Evolutionary conservation across 2,329 filamentous ascomycete genomes (phyloP).

Genomic region (Talaromyces funiculosus): DNA sequence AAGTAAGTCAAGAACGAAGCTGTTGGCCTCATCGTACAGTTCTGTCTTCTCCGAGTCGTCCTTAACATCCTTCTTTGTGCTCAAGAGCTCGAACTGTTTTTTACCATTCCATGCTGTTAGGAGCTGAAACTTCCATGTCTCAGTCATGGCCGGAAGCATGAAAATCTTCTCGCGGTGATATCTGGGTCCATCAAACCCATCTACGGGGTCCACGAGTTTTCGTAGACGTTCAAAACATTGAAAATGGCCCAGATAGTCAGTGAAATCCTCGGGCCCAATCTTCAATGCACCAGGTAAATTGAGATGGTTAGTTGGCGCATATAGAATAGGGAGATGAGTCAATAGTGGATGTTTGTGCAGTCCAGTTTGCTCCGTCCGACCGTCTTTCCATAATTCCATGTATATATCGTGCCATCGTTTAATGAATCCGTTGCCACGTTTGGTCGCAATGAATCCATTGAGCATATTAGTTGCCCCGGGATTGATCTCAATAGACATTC

Average conservation of each 20-base stretch:
- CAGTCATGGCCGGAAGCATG: slow-evolving; percentile 5
- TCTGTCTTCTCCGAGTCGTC: slow-evolving; percentile 22
- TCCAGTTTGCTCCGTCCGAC: slow-evolving; percentile 1
- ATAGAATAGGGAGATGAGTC: slow-evolving; percentile 25
- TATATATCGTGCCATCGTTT: slow-evolving; percentile 17
- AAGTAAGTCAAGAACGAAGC: slow-evolving; percentile 25
- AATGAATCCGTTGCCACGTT: slow-evolving; percentile 11
- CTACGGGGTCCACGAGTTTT: not conserved
- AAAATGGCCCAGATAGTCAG: slow-evolving; percentile 6
- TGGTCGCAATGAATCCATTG: slow-evolving; percentile 12
- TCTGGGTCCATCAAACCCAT: slow-evolving; percentile 7
- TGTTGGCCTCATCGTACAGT: not conserved
- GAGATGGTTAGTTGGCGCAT: slow-evolving; percentile 15
- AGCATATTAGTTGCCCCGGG: slow-evolving; percentile 1
- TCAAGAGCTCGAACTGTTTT: slow-evolving; percentile 29
- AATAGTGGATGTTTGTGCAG: slow-evolving; percentile 7
- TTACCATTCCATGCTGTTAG: slow-evolving; percentile 27
- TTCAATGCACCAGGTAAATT: slow-evolving; percentile 9
- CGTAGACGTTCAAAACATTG: slow-evolving; percentile 6
- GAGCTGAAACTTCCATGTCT: slow-evolving; percentile 6
- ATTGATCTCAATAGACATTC: not conserved
- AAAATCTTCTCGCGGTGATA: slow-evolving; percentile 3
- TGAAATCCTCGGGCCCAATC: not conserved
- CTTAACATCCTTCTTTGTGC: slow-evolving; percentile 22
- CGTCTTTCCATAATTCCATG: slow-evolving; percentile 10